phyloP scores from a whole-genome alignment of 257 asterid genomes.

The Capsicum chinense region DNA sequence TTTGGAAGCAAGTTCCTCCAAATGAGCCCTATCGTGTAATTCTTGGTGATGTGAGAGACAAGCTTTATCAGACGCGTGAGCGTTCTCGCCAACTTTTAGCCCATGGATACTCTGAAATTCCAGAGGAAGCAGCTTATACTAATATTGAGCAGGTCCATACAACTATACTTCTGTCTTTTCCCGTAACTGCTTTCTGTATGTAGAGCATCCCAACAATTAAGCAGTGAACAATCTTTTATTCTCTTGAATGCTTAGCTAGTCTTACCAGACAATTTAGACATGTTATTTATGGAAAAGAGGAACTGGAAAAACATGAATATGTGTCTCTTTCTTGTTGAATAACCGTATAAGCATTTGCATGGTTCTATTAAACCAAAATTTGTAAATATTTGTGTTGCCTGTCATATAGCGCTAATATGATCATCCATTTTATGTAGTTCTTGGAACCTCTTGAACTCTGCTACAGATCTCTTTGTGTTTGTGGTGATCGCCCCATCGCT shows the following conservation, averaged over 20 bases:
- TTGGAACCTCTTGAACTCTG: slow-evolving; percentile 60
- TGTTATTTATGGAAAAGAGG: slow-evolving; percentile 7
- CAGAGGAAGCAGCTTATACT: slow-evolving; percentile 49
- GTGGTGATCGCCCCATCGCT: slow-evolving; percentile 56
- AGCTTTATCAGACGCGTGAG: slow-evolving; percentile 57
- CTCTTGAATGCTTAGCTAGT: not conserved
- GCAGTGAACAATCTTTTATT: not conserved
- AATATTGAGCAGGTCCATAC: slow-evolving; percentile 46
- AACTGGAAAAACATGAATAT: not conserved
- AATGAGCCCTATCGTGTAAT: slow-evolving; percentile 57
- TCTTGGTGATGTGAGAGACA: slow-evolving; percentile 59
- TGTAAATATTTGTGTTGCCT: not conserved
- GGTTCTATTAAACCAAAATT: not conserved
- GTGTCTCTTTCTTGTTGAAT: not conserved
- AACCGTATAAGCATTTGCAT: not conserved
- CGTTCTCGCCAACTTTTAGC: slow-evolving; percentile 56
- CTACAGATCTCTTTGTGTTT: slow-evolving; percentile 56
- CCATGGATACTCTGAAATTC: slow-evolving; percentile 52
- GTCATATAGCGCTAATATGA: not conserved
- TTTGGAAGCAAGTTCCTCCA: slow-evolving; percentile 56
- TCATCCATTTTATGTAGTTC: slow-evolving; percentile 39
- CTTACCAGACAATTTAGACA: not conserved
- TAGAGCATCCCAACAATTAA: not conserved
- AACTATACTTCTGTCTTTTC: not conserved
- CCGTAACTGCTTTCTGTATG: not conserved